Evolutionary conservation across 2,329 filamentous ascomycete genomes (phyloP).

Genomic region (Falciphora oryzae): DNA sequence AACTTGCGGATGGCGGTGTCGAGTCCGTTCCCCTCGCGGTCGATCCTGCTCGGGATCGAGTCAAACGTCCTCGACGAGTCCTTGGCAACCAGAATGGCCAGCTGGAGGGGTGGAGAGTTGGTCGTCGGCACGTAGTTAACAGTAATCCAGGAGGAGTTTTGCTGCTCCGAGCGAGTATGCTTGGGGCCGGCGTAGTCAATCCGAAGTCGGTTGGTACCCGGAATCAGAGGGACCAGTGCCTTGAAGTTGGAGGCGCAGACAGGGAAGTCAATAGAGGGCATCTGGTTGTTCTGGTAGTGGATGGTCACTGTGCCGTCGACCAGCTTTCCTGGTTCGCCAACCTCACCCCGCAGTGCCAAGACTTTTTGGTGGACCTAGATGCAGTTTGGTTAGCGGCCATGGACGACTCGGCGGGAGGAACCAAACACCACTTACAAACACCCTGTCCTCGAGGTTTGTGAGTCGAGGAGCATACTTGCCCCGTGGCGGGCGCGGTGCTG

Average conservation of each 20-base stretch:
- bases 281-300: constrained; percentile 75
- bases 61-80: constrained; percentile 87
- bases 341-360: constrained; percentile 72
- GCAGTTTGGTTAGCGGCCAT: constrained; percentile 18
- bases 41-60: constrained; percentile 65
- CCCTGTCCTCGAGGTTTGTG: constrained; percentile 70
- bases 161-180: background rate
- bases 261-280: constrained; percentile 80
- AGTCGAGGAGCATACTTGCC: constrained; percentile 69
- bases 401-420: background rate
- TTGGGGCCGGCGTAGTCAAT: constrained; percentile 86
- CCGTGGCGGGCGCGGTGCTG: background rate
- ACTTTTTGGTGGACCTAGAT: constrained; percentile 84
- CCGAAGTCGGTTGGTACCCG: constrained; percentile 80
- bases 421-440: constrained; percentile 62
- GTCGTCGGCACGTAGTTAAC: constrained; percentile 81
- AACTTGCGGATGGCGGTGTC: constrained; percentile 83
- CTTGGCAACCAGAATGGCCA: constrained; percentile 80
- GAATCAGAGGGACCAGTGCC: constrained; percentile 80
- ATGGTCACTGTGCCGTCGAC: constrained; percentile 77
- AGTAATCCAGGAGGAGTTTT: constrained; percentile 71
- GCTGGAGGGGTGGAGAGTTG: constrained; percentile 75
- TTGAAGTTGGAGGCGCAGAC: constrained; percentile 90
- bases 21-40: constrained; percentile 76
- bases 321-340: constrained; percentile 64